A percentile compares a stretch with the other conserved stretches of the same genome.
phyloP scores from a whole-genome alignment of 495 filamentous ascomycete genomes.

The Chlorociboria aeruginascens region DNA sequence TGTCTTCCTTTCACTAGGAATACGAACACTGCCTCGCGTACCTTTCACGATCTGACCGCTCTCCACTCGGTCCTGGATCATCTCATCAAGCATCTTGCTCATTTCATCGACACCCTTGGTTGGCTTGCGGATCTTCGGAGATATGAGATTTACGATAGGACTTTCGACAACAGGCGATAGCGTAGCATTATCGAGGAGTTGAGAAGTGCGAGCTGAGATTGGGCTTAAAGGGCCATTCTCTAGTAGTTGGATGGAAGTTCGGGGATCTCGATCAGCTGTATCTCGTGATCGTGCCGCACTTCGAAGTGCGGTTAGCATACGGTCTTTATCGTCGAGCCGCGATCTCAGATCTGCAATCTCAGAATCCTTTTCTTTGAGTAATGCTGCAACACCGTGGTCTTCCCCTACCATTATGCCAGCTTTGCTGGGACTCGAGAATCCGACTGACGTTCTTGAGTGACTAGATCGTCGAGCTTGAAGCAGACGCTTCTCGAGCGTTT shows the following conservation, averaged over 20 bases:
- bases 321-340: constrained; percentile 88
- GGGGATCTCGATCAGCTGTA: constrained; percentile 44
- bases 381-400: constrained; percentile 49
- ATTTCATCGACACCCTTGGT: constrained; percentile 73
- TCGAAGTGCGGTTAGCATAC: constrained; percentile 83
- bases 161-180: constrained; percentile 17
- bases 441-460: constrained; percentile 70
- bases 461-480: constrained; percentile 86
- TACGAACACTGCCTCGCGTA: constrained; percentile 24
- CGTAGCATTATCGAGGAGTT: constrained; percentile 27
- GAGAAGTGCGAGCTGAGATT: constrained; percentile 32
- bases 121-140: constrained; percentile 31
- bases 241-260: constrained; percentile 4
- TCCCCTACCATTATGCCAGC: constrained; percentile 47
- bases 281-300: constrained; percentile 80
- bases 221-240: constrained; percentile 28
- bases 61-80: constrained; percentile 82
- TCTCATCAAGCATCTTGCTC: constrained; percentile 81
- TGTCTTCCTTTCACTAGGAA: constrained; percentile 15
- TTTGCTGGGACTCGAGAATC: constrained; percentile 44
- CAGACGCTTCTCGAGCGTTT: constrained; percentile 81
- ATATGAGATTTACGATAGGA: constrained; percentile 6
- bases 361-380: constrained; percentile 80
- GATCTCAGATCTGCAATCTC: constrained; percentile 87
- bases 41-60: constrained; percentile 50